A percentile compares a stretch with the other conserved stretches of the same genome.
phyloP scores from a whole-genome alignment of 805 yeast species.

The Saccharomycopsis fibuligera region DNA sequence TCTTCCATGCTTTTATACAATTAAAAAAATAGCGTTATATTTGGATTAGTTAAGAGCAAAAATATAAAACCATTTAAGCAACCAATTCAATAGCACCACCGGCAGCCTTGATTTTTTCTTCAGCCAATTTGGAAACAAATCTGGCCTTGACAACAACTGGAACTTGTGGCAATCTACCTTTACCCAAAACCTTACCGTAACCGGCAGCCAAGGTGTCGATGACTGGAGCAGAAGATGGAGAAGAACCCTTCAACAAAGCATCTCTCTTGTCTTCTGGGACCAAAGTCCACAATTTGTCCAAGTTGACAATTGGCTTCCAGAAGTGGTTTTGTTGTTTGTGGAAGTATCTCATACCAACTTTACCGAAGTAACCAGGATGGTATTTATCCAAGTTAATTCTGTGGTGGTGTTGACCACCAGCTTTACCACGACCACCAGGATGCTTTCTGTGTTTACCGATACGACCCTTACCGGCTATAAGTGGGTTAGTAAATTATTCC shows the following conservation, averaged over 20 bases:
- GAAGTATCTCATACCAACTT: slow-evolving; percentile 99
- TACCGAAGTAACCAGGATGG: slow-evolving; percentile 99
- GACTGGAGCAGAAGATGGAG: slow-evolving; percentile 93
- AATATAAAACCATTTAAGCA: slow-evolving; percentile 55
- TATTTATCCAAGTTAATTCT: slow-evolving; percentile 99
- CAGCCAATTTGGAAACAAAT: slow-evolving; percentile 98
- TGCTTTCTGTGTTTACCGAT: slow-evolving; percentile 99
- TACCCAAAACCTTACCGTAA: slow-evolving; percentile 99
- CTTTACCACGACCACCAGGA: slow-evolving; percentile 99
- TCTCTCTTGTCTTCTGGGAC: slow-evolving; percentile 92
- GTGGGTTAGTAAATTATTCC: slow-evolving; percentile 25
- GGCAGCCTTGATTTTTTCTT: slow-evolving; percentile 99
- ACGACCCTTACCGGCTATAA: slow-evolving; percentile 99
- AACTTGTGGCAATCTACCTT: slow-evolving; percentile 96
- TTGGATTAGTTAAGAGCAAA: too few relatives aligned
- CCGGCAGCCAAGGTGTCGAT: slow-evolving; percentile 99
- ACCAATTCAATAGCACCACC: slow-evolving; percentile 99
- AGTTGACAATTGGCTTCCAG: slow-evolving; percentile 98
- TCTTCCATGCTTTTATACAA: too few relatives aligned
- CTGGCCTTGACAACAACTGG: slow-evolving; percentile 99
- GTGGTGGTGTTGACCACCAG: slow-evolving; percentile 99
- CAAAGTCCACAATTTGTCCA: slow-evolving; percentile 97
- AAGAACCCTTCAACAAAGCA: slow-evolving; percentile 78
- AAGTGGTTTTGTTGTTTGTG: slow-evolving; percentile 89
- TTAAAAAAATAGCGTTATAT: too few relatives aligned